A percentile compares a stretch with the other conserved stretches of the same genome.
Evolutionary conservation across 2,329 filamentous ascomycete genomes (phyloP).

Genomic region (Stachybotrys chlorohalonatus): DNA sequence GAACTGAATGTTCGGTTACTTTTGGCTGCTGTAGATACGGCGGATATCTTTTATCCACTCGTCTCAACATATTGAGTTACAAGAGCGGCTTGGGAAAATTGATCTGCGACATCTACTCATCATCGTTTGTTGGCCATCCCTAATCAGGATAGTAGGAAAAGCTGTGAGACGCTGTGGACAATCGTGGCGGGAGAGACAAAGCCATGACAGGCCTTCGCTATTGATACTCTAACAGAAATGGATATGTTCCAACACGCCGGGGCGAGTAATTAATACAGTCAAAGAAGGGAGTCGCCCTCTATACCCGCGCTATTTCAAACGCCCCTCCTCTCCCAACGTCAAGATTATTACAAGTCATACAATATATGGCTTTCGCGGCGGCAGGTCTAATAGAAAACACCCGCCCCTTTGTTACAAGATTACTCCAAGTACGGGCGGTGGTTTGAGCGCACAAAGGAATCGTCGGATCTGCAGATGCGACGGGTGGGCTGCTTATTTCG

Average conservation of each 20-base stretch:
- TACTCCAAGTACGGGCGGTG: background rate
- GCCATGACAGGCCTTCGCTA: background rate
- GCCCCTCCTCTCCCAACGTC: background rate
- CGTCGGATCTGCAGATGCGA: background rate
- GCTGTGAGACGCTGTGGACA: background rate
- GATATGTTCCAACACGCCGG: background rate
- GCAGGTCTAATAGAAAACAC: background rate
- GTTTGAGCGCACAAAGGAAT: too few relatives aligned
- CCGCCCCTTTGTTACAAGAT: background rate
- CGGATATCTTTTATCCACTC: too few relatives aligned
- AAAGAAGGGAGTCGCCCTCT: background rate
- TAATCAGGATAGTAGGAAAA: background rate
- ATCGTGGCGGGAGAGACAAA: background rate
- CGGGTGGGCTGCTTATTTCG: conserved; percentile 35
- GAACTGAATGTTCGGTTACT: too few relatives aligned
- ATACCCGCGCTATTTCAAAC: background rate
- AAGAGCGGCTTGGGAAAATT: too few relatives aligned
- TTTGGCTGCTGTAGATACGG: too few relatives aligned
- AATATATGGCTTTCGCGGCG: background rate
- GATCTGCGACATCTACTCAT: too few relatives aligned
- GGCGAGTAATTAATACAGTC: background rate
- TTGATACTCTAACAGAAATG: background rate
- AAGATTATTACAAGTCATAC: background rate
- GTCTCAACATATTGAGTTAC: too few relatives aligned
- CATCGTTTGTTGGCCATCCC: too few relatives aligned